Conservation (phyloP, 2,329 filamentous ascomycete genomes). For the Scedosporium minutisporum region DNA sequence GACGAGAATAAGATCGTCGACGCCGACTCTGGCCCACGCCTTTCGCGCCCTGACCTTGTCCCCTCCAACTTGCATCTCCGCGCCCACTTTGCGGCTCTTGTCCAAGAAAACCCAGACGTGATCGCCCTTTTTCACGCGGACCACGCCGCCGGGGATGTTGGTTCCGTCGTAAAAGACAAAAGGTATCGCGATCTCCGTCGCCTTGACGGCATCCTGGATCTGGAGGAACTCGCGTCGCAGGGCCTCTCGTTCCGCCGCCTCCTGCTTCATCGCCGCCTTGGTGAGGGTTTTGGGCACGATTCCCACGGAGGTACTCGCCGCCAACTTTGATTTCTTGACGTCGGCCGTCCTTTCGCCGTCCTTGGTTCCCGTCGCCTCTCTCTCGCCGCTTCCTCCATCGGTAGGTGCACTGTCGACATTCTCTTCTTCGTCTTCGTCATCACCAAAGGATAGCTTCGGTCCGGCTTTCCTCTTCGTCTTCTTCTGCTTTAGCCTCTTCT, state of each 20-base stretch:
- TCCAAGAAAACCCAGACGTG: conserved; percentile 89
- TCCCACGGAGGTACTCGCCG: conserved; percentile 50
- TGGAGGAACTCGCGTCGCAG: conserved; percentile 73
- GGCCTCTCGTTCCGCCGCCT: conserved; percentile 69
- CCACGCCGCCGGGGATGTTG: conserved; percentile 74
- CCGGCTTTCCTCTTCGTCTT: conserved; percentile 33
- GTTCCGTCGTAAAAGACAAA: conserved; percentile 97
- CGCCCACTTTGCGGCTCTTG: conserved; percentile 80
- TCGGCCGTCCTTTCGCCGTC: background rate
- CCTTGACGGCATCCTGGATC: conserved; percentile 79
- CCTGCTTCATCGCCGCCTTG: conserved; percentile 67
- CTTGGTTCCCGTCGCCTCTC: conserved; percentile 11
- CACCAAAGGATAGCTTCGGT: conserved; percentile 53
- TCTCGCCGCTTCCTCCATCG: background rate
- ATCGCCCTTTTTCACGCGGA: conserved; percentile 87
- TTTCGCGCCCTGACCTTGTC: conserved; percentile 54
- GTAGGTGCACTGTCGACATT: conserved; percentile 28
- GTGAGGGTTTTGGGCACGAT: conserved; percentile 58
- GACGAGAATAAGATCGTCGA: conserved; percentile 92
- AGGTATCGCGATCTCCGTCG: conserved; percentile 79
- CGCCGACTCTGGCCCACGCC: conserved; percentile 87
- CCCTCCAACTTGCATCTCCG: conserved; percentile 62
- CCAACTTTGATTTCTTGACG: conserved; percentile 38
- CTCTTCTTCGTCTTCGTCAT: conserved; percentile 57
- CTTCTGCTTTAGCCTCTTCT: conserved; percentile 32